Percentiles rank a stretch among this genome's conserved stretches.
Evolutionary conservation across 306 rosid genomes (phyloP).

Genomic region (Purshia tridentata): DNA sequence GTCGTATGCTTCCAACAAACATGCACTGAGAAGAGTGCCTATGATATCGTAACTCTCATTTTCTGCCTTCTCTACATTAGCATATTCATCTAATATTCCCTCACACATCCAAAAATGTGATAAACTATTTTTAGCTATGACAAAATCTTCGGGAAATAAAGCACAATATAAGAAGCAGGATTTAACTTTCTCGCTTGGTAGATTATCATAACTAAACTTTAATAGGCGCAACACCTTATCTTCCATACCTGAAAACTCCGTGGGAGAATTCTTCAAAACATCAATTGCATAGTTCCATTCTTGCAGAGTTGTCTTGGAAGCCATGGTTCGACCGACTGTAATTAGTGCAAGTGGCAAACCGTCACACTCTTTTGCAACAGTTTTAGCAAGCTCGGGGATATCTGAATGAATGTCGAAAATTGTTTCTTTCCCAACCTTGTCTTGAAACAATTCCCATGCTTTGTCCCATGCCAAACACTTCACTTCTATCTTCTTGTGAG

Average conservation of each 20-base stretch:
- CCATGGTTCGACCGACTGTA: slow-evolving; percentile 19
- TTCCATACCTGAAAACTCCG: background rate
- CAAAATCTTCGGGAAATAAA: slow-evolving; percentile 8
- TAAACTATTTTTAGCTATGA: background rate
- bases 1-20: background rate
- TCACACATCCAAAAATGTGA: slow-evolving; percentile 12
- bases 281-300: slow-evolving; percentile 18
- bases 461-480: too few relatives aligned
- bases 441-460: too few relatives aligned
- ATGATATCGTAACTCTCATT: slow-evolving; percentile 9
- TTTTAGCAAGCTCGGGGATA: too few relatives aligned
- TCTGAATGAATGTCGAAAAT: too few relatives aligned
- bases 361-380: too few relatives aligned
- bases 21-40: slow-evolving; percentile 1
- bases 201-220: slow-evolving; percentile 20
- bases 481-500: too few relatives aligned
- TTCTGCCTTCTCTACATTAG: background rate
- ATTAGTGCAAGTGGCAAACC: slow-evolving; percentile 24
- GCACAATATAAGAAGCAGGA: too few relatives aligned
- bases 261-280: background rate
- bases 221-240: slow-evolving; percentile 7
- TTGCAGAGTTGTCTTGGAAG: background rate
- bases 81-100: slow-evolving; percentile 6
- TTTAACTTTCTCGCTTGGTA: background rate
- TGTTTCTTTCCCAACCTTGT: too few relatives aligned